Percentiles rank a stretch among this genome's conserved stretches.
Evolutionary conservation across 768 basidiomycete species (phyloP).

Genomic region (Agrocybe chaxingu): DNA sequence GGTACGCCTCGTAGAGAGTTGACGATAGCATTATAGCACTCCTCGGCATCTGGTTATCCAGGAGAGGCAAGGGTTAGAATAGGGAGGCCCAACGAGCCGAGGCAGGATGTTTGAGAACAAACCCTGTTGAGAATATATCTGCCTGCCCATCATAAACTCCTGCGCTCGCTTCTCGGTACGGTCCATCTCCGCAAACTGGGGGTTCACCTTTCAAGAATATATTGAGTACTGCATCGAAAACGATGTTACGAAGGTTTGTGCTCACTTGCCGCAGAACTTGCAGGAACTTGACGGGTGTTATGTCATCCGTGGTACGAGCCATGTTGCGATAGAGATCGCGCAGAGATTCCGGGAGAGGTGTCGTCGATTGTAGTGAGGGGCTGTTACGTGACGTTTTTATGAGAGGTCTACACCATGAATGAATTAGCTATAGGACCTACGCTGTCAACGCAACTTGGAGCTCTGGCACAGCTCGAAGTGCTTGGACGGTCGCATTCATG

Average conservation of each 20-base stretch:
- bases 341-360: constrained; percentile 47
- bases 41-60: constrained; percentile 69
- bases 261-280: constrained; percentile 57
- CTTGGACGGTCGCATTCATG: constrained; percentile 94
- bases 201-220: constrained; percentile 48
- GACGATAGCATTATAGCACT: constrained; percentile 79
- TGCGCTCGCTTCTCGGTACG: constrained; percentile 36
- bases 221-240: background rate
- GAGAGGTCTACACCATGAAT: background rate
- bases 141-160: constrained; percentile 31
- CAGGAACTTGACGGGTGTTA: constrained; percentile 71
- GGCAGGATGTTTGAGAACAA: constrained; percentile 23
- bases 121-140: constrained; percentile 77
- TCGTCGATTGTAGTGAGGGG: constrained; percentile 35
- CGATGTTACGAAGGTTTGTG: background rate
- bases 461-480: constrained; percentile 90
- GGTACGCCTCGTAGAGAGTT: constrained; percentile 72
- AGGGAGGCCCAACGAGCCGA: background rate
- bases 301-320: constrained; percentile 69
- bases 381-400: constrained; percentile 14
- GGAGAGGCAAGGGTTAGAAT: background rate
- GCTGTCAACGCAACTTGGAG: constrained; percentile 67
- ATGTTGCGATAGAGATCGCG: constrained; percentile 72
- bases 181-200: constrained; percentile 85
- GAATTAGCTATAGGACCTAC: constrained; percentile 31